Evolutionary conservation across 352 stramenopile genomes (phyloP).

Genomic region (Phytopythium mirpurense): DNA sequence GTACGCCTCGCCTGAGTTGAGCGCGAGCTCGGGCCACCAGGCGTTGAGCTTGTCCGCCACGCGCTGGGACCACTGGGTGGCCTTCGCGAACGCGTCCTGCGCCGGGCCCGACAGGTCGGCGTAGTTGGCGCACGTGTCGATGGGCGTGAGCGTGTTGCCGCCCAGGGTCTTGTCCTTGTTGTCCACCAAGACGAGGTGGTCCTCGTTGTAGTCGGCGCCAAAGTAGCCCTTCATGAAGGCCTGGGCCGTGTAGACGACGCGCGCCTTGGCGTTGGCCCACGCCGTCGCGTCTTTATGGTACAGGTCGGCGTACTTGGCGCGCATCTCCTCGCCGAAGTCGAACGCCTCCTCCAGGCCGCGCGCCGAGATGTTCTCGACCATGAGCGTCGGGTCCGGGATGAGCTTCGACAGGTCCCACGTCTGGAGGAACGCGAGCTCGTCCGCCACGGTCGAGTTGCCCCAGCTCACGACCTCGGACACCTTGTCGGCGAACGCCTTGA

Average conservation of each 20-base stretch:
- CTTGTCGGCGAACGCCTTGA: conserved; percentile 25
- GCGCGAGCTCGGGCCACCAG: conserved; percentile 32
- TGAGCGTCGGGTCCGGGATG: conserved; percentile 21
- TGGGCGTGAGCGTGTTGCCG: conserved; percentile 46
- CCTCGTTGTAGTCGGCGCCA: conserved; percentile 15
- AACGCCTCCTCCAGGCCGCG: conserved; percentile 38
- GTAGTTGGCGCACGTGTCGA: conserved; percentile 46
- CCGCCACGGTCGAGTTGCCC: conserved; percentile 19
- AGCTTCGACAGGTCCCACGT: conserved; percentile 37
- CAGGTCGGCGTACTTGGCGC: conserved; percentile 32
- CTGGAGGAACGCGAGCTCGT: conserved; percentile 40
- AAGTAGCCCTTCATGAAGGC: conserved; percentile 50
- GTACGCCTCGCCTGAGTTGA: conserved; percentile 25
- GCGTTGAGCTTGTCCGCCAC: conserved; percentile 24
- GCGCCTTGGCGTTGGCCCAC: conserved; percentile 46
- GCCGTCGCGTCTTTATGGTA: conserved; percentile 36
- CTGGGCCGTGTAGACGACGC: conserved; percentile 43
- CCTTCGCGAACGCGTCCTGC: conserved; percentile 22
- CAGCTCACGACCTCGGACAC: conserved; percentile 22
- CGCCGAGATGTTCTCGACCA: conserved; percentile 54
- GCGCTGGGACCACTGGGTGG: conserved; percentile 21
- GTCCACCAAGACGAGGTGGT: conserved; percentile 29
- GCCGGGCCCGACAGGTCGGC: conserved; percentile 15
- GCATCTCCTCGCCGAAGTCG: conserved; percentile 30
- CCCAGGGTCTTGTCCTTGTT: conserved; percentile 32